These are phyloP conservation scores for Hibiscus mutabilis DNA, from an alignment of 345 rosid species.

Conservation along the genomic window DNA sequence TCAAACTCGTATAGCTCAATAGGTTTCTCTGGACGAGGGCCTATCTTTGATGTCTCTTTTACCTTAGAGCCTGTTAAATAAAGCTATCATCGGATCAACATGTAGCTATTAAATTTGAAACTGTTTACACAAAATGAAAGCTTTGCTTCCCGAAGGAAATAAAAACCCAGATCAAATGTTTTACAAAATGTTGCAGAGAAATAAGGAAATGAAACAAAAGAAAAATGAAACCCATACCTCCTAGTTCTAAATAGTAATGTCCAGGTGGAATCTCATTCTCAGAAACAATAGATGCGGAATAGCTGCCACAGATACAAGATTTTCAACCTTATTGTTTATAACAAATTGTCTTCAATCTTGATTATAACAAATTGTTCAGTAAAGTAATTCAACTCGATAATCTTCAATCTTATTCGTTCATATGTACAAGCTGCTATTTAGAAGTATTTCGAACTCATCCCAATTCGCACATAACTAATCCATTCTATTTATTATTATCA, in stretches of 20 bases:
- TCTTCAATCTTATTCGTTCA: not conserved
- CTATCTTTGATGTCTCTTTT: constrained; percentile 71
- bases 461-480: not conserved
- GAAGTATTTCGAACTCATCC: not conserved
- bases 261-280: constrained; percentile 61
- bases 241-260: constrained; percentile 60
- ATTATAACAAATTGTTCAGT: not conserved
- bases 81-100: not conserved
- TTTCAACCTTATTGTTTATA: not conserved
- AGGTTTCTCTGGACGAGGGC: constrained; percentile 89
- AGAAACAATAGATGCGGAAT: constrained; percentile 69
- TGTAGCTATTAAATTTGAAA: not conserved
- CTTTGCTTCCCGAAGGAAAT: not conserved
- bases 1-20: constrained; percentile 93
- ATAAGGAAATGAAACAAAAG: constrained; percentile 9
- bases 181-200: not conserved
- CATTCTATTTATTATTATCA: not conserved
- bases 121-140: not conserved
- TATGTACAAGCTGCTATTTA: not conserved
- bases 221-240: constrained; percentile 35
- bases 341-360: not conserved
- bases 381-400: not conserved
- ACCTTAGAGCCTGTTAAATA: constrained; percentile 49
- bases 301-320: constrained; percentile 36
- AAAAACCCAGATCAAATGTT: not conserved